Base-by-base conservation (phyloP, 768 basidiomycete species). In the Tephrocybe sp. region DNA sequence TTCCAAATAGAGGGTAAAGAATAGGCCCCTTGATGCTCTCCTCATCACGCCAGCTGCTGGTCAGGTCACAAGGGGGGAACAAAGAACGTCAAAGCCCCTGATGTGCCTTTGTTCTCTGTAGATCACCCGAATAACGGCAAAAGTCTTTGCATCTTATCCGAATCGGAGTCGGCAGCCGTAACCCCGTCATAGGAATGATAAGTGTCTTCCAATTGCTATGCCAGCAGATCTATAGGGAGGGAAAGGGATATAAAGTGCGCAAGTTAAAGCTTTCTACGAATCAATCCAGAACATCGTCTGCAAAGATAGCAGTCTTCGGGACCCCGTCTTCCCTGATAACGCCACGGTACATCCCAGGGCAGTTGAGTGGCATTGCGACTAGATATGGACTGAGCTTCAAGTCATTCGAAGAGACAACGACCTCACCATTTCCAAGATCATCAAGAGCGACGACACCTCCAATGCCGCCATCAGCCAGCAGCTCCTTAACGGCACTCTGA, bases 401-500 rank as follows among this genome's bases (percentile, higher is more conserved):
- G 30, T 28, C 37, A 10, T 50, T 24, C 15, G 34, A 20, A 44
- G 49, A 25, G 38, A 15, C 40, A 9, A 9, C 8, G 30, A 1
- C 62, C 76, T 55, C 51, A 88, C 88, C 81, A 58, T 88, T 82
- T n/a, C 88, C 89, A 12, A 73, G 60, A 45, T 69, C 70, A 65
- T 93, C 88, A 15, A 93, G 63, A 0, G 83, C 87, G 51, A 93
- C 86, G 38, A 91, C 73, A 2, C 91, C 91, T 17, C 91, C 91
- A 6, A 77, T 57, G 1, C 88, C 90, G 9, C 81, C 88, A 23
- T 82, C 73, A 10, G 58, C 60, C 12, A 73, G 66, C 0, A 93
- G 68, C 43, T 85, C 81, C 38, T 84, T 70, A 1, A 91, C 77
- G 4, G 79, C 85, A 8, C 65, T 62, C 45, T 70, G 62, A 2